phyloP scores from a whole-genome alignment of 1,284 basidiomycete genomes.

The Schizophyllum commune region DNA sequence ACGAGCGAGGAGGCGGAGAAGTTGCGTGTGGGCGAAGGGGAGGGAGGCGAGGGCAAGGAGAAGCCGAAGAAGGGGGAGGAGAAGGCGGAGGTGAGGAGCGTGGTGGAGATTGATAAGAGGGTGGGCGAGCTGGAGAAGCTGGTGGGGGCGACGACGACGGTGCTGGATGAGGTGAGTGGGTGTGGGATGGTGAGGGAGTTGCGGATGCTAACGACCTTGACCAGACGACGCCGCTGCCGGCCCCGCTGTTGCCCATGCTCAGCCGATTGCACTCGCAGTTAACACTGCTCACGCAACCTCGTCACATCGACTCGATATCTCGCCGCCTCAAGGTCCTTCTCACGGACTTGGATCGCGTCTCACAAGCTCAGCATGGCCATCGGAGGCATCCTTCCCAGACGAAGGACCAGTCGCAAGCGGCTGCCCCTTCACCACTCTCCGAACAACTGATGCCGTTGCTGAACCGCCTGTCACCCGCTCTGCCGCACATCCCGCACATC shows the following conservation, averaged over 20 bases:
- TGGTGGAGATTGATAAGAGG: constrained; percentile 72
- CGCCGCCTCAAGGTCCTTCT: constrained; percentile 89
- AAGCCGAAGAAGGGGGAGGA: constrained; percentile 15
- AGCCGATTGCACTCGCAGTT: constrained; percentile 81
- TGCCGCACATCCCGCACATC: constrained; percentile 91
- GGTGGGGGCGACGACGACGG: constrained; percentile 65
- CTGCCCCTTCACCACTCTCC: constrained; percentile 35
- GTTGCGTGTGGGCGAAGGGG: constrained; percentile 8
- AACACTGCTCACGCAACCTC: constrained; percentile 86
- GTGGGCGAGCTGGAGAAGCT: constrained; percentile 74
- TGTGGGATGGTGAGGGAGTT: too few relatives aligned
- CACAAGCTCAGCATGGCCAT: constrained; percentile 40
- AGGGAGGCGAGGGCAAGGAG: neutral
- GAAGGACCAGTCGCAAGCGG: constrained; percentile 17
- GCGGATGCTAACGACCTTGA: neutral
- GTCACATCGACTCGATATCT: constrained; percentile 95
- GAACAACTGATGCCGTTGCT: constrained; percentile 71
- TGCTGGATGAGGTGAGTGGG: constrained; percentile 62
- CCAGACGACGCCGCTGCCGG: constrained; percentile 59
- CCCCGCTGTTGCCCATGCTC: constrained; percentile 78
- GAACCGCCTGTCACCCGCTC: constrained; percentile 74
- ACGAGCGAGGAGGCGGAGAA: constrained; percentile 26
- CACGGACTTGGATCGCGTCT: constrained; percentile 86
- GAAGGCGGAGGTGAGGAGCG: constrained; percentile 32
- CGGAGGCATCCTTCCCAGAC: constrained; percentile 32